Percentiles rank a stretch among this genome's conserved stretches.
phyloP scores from a whole-genome alignment of 176 grass and related monocot genomes.

The Dactylis glomerata region DNA sequence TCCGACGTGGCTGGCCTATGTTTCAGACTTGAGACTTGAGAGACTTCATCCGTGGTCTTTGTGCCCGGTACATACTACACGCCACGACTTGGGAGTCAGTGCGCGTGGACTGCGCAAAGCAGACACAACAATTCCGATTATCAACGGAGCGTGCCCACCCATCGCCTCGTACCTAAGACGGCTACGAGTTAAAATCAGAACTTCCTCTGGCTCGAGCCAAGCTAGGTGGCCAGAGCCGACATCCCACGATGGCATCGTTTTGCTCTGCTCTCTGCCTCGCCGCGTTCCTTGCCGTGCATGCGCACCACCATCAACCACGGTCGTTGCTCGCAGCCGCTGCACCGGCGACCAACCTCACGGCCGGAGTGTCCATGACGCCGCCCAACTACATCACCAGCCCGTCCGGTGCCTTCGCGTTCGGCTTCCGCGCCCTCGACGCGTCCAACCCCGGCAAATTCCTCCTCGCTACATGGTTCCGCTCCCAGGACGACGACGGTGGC shows the following conservation, averaged over 20 bases:
- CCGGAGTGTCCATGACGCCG: not conserved
- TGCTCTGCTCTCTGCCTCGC: not conserved
- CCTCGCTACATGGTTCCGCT: slow-evolving; percentile 29
- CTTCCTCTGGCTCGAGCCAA: no score
- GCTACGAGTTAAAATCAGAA: no score
- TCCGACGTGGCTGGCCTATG: no score
- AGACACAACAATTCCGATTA: no score
- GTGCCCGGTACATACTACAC: no score
- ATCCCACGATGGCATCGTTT: not conserved
- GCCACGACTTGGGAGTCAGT: no score
- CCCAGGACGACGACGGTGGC: not conserved
- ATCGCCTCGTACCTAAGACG: no score
- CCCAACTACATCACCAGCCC: slow-evolving; percentile 24
- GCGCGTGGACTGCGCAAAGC: no score
- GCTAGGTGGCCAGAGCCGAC: not conserved
- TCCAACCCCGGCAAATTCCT: slow-evolving; percentile 19
- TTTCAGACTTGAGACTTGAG: no score
- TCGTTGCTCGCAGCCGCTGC: not conserved
- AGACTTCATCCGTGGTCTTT: no score
- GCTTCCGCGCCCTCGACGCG: not conserved
- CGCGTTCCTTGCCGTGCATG: not conserved
- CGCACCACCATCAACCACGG: not conserved
- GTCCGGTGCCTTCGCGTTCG: slow-evolving; percentile 17
- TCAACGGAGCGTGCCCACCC: no score
- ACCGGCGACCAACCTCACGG: not conserved